These are phyloP conservation scores for Dictyostelium intermedium DNA, from an alignment of 78 protist genomes.

Conservation along the genomic window DNA sequence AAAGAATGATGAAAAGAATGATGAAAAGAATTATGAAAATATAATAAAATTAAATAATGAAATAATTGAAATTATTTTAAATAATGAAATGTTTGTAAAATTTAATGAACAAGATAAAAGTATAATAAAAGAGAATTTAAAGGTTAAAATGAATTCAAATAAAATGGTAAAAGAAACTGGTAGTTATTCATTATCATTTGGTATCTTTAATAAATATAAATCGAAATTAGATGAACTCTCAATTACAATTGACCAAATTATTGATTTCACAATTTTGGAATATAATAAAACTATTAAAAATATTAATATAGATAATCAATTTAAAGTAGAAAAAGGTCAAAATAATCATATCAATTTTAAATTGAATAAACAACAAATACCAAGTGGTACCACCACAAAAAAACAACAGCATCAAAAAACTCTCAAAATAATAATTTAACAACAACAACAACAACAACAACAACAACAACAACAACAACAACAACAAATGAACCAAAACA, in stretches of 20 bases:
- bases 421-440: background rate
- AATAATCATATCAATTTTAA: background rate
- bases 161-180: background rate
- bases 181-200: constrained; percentile 1
- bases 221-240: background rate
- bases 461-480: constrained; percentile 1
- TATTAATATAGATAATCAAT: background rate
- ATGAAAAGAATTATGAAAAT: background rate
- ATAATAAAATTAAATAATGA: background rate
- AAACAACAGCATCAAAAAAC: background rate
- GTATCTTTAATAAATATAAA: background rate
- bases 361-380: background rate
- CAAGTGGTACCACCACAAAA: background rate
- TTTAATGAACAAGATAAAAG: background rate
- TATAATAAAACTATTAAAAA: background rate
- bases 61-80: no score
- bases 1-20: no score
- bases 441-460: background rate
- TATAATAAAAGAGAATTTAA: background rate
- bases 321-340: background rate
- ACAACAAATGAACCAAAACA: background rate
- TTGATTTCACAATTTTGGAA: background rate
- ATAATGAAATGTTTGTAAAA: background rate
- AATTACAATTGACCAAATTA: background rate
- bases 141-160: background rate